Evolutionary conservation across 768 basidiomycete species (phyloP).

Genomic region (Boletus rufocinnamomeus): DNA sequence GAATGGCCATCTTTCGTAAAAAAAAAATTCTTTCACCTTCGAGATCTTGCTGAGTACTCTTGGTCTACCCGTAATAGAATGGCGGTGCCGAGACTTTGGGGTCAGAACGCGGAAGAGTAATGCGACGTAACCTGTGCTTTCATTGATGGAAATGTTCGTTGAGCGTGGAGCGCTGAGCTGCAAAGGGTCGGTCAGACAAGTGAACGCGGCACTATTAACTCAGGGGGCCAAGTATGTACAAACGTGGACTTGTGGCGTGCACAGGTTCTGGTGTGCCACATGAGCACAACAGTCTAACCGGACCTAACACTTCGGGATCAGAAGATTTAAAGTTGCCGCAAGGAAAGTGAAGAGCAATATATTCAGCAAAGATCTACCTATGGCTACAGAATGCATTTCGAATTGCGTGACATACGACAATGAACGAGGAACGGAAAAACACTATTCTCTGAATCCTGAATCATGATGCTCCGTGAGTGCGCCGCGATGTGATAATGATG

Average conservation of each 20-base stretch:
- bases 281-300: not conserved
- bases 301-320: no score
- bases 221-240: constrained; percentile 11
- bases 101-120: not conserved
- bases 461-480: not conserved
- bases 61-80: constrained; percentile 4
- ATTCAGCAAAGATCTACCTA: not conserved
- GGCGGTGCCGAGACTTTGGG: not conserved
- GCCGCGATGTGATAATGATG: no score
- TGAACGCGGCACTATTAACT: not conserved
- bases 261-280: not conserved
- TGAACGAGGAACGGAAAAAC: not conserved
- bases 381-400: not conserved
- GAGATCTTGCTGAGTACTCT: not conserved
- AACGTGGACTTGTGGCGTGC: constrained; percentile 1
- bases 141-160: not conserved
- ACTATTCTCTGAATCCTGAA: not conserved
- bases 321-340: not conserved
- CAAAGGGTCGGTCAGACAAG: constrained; percentile 1
- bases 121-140: constrained; percentile 1
- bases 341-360: not conserved
- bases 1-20: constrained; percentile 15
- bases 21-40: constrained; percentile 35
- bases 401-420: not conserved
- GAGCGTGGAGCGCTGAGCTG: not conserved